Evolutionary conservation across 352 stramenopile genomes (phyloP), one percentile per base, ranked within the genome.

Genomic region (Pythium biforme): DNA sequence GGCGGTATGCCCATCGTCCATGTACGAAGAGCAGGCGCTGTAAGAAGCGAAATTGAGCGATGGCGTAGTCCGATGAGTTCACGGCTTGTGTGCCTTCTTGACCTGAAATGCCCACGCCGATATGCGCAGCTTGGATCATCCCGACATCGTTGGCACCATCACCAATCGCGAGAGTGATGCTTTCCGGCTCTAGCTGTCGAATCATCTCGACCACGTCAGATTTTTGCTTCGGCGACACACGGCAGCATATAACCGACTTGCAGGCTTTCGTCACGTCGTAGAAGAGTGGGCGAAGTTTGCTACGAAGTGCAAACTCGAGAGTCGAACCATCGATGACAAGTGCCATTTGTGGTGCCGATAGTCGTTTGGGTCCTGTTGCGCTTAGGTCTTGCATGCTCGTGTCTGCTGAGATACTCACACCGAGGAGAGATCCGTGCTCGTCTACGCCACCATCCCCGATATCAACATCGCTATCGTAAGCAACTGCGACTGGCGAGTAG

Each of bases 81-180:
- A 98, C 93, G 9, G 96, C 88, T 65, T 97, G 95, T 8, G 89
- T 80, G 52, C 94, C 94, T 73, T 98, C 94, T 59, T 96, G 87
- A 0, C 94, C 94, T 23, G 78, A 94, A 52, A 98, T 97, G 8
- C 92, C 94, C 19, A 98, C 88, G 45, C 92, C 93, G 52, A 98
- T 85, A 62, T 97, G 87, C 3, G 88, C 91, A 15, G 86, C 76
- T 67, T 98, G 90, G 39, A 98, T 97, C 95, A 98, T 98, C 29
- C 84, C 89, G 8, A 98, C 95, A 58, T 98, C 95, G 75, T 98
- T 98, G n/a, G 93, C 95, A 51, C 95, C 95, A 69, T 98, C 95
- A n/a, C 95, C 92, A 33, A 98, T 97, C 14, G 89, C 83, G 9
- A 98, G 70, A n/a, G 90, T 97, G 52, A 94, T 82, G 46, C 77